Base-by-base conservation (phyloP, 331 rosid species). In the Malus hybrid region DNA sequence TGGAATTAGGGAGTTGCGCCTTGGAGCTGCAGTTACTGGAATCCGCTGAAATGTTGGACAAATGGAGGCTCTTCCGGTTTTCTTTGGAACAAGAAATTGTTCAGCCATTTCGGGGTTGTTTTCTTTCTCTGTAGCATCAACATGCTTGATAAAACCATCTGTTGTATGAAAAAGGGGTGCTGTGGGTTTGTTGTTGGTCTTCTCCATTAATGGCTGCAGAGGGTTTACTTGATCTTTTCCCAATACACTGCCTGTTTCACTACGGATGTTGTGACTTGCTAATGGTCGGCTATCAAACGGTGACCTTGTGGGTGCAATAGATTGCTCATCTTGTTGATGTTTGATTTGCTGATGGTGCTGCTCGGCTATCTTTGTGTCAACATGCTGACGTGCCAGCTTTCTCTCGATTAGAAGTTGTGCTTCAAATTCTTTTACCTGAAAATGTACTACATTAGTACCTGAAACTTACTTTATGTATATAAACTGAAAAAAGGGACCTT, bases 341-440 rank as follows among this genome's bases (percentile, higher is more conserved):
- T 87, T 87, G 66, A 78, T 69, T 36, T 85, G 91, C 74, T 79
- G 89, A 69, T 80, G 91, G 28, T 89, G 91, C 81, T 93, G 96
- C 89, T 94, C 97, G 7, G 98, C 95, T 85, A 88, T 91, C 87
- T 87, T 90, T 15, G 93, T 81, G 81, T 91, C 97, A 5, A 91
- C 96, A 29, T 94, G 96, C 79, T 94, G 99, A 12, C 96, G 90
- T 8, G 97, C 97, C 67, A 94, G 85, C 86, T 88, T 94, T 85
- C 96, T 90, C 83, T 94, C 99, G 46, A 88, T 80, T 83, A 91
- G 74, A 82, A 94, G 95, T 69, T 91, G 96, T 1, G 96, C 79
- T 86, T 94, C 99, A 79, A 94, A 69, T 84, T 94, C 97, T 87
- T 85, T 93, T 66, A 91, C 87, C 98, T 93, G 75, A 72, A 71